Conservation (phyloP, 1,284 basidiomycete species). For the Ganoderma meredithae region DNA sequence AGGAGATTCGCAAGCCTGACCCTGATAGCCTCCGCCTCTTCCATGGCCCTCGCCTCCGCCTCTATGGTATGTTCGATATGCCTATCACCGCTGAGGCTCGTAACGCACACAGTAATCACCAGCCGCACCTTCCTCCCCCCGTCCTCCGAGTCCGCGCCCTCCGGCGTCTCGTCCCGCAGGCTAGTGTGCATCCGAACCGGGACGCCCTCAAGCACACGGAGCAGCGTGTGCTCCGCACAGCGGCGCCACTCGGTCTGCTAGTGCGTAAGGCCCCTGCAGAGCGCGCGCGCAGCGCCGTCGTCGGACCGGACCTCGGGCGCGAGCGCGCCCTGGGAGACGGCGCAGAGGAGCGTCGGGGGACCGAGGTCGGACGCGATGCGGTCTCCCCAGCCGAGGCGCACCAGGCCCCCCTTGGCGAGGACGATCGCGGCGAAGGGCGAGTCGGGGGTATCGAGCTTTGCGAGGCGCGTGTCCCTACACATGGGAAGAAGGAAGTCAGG, state of each 20-base stretch:
- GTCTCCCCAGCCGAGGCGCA: constrained; percentile 81
- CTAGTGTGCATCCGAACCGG: constrained; percentile 88
- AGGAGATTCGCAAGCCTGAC: constrained; percentile 68
- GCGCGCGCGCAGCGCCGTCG: constrained; percentile 66
- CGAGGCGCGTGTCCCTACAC: constrained; percentile 83
- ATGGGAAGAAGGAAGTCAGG: background rate
- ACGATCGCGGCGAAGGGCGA: constrained; percentile 91
- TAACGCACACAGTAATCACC: constrained; percentile 80
- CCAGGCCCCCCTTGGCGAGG: constrained; percentile 93
- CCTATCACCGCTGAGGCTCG: constrained; percentile 72
- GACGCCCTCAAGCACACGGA: constrained; percentile 92
- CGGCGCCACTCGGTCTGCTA: constrained; percentile 80
- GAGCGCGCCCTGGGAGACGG: constrained; percentile 95
- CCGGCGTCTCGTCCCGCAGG: constrained; percentile 42
- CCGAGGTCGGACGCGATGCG: constrained; percentile 83
- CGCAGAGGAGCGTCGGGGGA: constrained; percentile 83
- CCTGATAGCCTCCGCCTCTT: constrained; percentile 77
- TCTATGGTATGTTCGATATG: constrained; percentile 76
- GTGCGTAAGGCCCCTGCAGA: constrained; percentile 77
- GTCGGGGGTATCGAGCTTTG: constrained; percentile 88
- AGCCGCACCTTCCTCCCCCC: constrained; percentile 50
- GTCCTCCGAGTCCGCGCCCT: constrained; percentile 34
- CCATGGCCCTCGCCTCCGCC: constrained; percentile 57
- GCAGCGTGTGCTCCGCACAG: constrained; percentile 85
- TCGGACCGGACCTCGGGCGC: constrained; percentile 86